phyloP scores from a whole-genome alignment of 2,329 filamentous ascomycete genomes.

The Mycosphaerelloides madeirae region DNA sequence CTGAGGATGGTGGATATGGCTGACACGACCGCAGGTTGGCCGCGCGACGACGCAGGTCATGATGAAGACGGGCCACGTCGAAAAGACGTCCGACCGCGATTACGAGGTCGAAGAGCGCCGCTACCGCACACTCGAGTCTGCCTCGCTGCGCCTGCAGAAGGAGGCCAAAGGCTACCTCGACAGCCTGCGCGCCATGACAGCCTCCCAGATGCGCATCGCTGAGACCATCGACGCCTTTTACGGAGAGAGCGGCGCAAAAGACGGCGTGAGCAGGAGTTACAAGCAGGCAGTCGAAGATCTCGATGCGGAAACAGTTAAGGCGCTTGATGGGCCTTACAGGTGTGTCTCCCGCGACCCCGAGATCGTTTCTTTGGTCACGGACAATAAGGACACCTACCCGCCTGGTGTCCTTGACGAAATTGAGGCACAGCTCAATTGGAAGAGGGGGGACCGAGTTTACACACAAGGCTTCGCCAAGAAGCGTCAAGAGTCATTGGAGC shows the following conservation, averaged over 20 bases:
- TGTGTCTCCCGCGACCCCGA: conserved; percentile 35
- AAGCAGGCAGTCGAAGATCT: conserved; percentile 98
- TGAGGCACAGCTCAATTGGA: conserved; percentile 28
- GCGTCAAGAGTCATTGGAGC: conserved; percentile 18
- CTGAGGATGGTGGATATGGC: conserved; percentile 42
- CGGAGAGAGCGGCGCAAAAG: conserved; percentile 87
- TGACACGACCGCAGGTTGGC: conserved; percentile 93
- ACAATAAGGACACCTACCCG: conserved; percentile 17
- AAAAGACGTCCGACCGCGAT: conserved; percentile 96
- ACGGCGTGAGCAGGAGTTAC: conserved; percentile 93
- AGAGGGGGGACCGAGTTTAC: conserved; percentile 18
- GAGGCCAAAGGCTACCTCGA: conserved; percentile 98
- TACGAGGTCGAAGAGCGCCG: conserved; percentile 93
- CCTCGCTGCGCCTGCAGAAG: conserved; percentile 86
- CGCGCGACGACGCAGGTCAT: conserved; percentile 99
- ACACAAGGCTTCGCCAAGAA: conserved; percentile 10
- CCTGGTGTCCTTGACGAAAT: conserved; percentile 19
- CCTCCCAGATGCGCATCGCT: conserved; percentile 97
- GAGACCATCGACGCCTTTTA: conserved; percentile 99
- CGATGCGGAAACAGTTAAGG: conserved; percentile 97
- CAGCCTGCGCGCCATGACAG: conserved; percentile 95
- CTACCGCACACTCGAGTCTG: conserved; percentile 95
- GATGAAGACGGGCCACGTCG: conserved; percentile 99
- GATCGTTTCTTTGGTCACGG: conserved; percentile 4
- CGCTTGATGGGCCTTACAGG: conserved; percentile 91